Base-by-base conservation (phyloP, 768 basidiomycete genomes). In the Leccinum arenicola region DNA sequence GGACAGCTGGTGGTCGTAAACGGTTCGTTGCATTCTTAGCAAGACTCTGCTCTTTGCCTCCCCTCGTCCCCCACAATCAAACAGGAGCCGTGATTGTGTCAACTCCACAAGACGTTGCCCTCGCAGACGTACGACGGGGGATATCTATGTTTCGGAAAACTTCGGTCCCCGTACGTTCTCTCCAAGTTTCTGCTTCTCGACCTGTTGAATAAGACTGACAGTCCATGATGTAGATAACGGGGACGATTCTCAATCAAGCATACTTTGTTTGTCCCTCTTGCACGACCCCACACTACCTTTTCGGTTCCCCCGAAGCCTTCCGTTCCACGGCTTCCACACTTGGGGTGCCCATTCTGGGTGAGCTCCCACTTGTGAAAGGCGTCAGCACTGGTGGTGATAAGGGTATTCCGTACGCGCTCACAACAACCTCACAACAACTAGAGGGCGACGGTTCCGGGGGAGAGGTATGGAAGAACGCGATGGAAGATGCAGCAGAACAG, bases 51-150 rank as follows among this genome's bases (percentile, higher is more conserved):
- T 31, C 5, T 8, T 23, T 9, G 0, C 15, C 38, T 50, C 27
- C 27, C 11, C 25, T 52, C 11, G 27, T 45, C 31, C 1, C 35
- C 3, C 15, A n/a, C 15, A 25, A 56, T 38, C 1, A 31, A 50
- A 57, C 52, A 98, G 95, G 94, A 11, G 86, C 93, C 0, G 87
- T 99, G 2, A 92, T 99, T 58, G 88, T 98, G 2, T 96, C 95
- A 0, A 98, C 96, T 7, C 95, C 96, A 0, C 96, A 99, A 72
- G 91, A 96, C 65, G 90, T 98, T 35, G 91, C 95, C 3, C 80
- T 98, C 5, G 81, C 91, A 5, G 96, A 98, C 70, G 94, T 94
- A 1, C 82, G 91, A 60, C 95, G 95, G 64, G 95, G 96, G 0
- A 89, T 98, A 23, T 82, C 88, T 8, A 96, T 96, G 93, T 88